A percentile compares a stretch with the other conserved stretches of the same genome.
phyloP scores from a whole-genome alignment of 2,329 filamentous ascomycete genomes.

The Xylaria sp. region DNA sequence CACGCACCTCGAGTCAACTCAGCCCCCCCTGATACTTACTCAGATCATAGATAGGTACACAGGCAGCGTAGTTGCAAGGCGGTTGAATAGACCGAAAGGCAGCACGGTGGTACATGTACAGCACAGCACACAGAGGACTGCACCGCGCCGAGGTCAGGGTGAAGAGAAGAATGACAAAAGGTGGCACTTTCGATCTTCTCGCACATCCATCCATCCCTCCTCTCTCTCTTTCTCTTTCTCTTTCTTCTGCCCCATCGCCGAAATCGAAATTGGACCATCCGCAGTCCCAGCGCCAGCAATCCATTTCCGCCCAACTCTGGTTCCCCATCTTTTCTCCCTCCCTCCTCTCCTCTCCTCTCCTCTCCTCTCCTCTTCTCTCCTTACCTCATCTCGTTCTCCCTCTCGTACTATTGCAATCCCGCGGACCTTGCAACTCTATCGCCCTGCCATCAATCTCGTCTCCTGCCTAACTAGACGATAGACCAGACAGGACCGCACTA shows the following conservation, averaged over 20 bases:
- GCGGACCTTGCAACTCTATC: constrained; percentile 10
- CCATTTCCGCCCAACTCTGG: constrained; percentile 11
- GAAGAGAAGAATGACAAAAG: constrained; percentile 1
- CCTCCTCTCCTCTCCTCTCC: background rate
- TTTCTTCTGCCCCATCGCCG: constrained; percentile 9
- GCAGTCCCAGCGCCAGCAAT: constrained; percentile 9
- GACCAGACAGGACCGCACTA: background rate
- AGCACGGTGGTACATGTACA: background rate
- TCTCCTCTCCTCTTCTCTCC: background rate
- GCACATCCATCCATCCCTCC: constrained; percentile 14
- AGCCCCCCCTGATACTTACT: constrained; percentile 12
- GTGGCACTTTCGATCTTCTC: constrained; percentile 17
- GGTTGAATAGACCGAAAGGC: background rate
- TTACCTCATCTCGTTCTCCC: background rate
- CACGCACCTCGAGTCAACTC: constrained; percentile 6
- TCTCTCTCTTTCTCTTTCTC: constrained; percentile 1
- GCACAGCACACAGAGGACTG: background rate
- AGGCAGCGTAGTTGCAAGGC: constrained; percentile 1
- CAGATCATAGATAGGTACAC: constrained; percentile 4
- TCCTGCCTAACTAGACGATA: background rate
- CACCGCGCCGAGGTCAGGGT: background rate
- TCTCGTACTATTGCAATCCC: background rate
- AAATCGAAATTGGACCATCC: constrained; percentile 24
- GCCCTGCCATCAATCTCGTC: constrained; percentile 21
- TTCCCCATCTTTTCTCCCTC: constrained; percentile 22